These are phyloP conservation scores for Senna siamea DNA, from an alignment of 306 rosid species.

Conservation along the genomic window DNA sequence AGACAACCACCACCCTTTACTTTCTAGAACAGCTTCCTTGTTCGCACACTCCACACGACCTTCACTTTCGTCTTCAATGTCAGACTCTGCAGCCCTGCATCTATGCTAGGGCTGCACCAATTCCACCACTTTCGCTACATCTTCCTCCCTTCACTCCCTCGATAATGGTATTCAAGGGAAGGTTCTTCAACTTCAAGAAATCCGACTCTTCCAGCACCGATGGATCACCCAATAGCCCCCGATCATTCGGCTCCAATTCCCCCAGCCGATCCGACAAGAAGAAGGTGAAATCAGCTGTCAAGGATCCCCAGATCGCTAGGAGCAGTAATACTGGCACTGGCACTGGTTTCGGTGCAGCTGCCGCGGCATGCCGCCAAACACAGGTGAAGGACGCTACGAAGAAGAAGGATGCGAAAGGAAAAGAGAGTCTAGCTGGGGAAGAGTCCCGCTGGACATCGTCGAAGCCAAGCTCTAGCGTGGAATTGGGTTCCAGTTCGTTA, in stretches of 20 bases:
- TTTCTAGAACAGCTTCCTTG: background rate
- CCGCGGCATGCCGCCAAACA: slow-evolving; percentile 37
- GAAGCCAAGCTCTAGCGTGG: slow-evolving; percentile 26
- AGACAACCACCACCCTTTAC: background rate
- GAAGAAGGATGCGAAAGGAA: slow-evolving; percentile 66
- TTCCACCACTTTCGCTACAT: slow-evolving; percentile 12
- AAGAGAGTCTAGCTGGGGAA: slow-evolving; percentile 48
- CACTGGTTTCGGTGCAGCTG: no score
- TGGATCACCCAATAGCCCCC: slow-evolving; percentile 70
- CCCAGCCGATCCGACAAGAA: slow-evolving; percentile 92
- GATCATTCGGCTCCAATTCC: slow-evolving; percentile 69
- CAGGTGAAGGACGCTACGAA: slow-evolving; percentile 53
- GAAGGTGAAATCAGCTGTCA: slow-evolving; percentile 64
- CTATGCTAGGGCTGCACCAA: slow-evolving; percentile 54
- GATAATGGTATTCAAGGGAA: slow-evolving; percentile 89
- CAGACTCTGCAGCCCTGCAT: slow-evolving; percentile 46
- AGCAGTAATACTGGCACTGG: no score
- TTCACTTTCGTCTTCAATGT: slow-evolving; percentile 43
- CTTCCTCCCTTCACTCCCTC: background rate
- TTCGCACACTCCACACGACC: background rate
- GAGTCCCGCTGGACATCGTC: no score
- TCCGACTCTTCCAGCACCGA: slow-evolving; percentile 89
- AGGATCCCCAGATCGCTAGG: slow-evolving; percentile 43
- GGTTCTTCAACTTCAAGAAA: slow-evolving; percentile 91
- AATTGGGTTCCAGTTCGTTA: slow-evolving; percentile 28